phyloP scores from a whole-genome alignment of 2,329 filamentous ascomycete species.

The Zymoseptoria brevis region DNA sequence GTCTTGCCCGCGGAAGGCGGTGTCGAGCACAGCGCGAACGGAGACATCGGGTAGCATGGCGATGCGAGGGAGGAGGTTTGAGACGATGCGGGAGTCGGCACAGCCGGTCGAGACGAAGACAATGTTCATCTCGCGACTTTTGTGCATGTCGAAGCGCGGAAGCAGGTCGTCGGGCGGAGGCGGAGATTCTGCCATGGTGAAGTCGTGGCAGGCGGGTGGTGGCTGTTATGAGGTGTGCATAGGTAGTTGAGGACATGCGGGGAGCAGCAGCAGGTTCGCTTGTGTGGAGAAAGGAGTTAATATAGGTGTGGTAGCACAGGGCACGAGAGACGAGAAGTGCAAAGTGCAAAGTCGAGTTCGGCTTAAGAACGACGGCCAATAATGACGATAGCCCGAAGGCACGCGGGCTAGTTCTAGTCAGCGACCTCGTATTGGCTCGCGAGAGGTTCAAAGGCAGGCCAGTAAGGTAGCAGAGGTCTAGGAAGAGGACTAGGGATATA shows the following conservation, averaged over 20 bases:
- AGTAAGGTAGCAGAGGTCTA: not conserved
- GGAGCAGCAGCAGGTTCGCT: not conserved
- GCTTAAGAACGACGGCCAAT: not conserved
- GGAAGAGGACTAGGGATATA: too few species aligned
- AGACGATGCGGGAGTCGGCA: conserved; percentile 25
- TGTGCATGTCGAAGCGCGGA: conserved; percentile 6
- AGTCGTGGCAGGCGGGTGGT: not conserved
- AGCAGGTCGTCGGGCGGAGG: conserved; percentile 3
- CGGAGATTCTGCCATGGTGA: not conserved
- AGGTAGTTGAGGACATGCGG: not conserved
- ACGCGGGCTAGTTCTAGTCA: not conserved
- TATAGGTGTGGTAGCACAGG: not conserved
- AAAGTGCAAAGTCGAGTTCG: not conserved
- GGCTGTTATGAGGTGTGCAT: not conserved
- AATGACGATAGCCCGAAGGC: not conserved
- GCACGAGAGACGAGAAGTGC: not conserved
- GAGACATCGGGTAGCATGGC: conserved; percentile 28
- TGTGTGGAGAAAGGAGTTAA: not conserved
- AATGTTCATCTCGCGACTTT: conserved; percentile 25
- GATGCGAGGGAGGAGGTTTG: conserved; percentile 26
- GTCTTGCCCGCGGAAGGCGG: conserved; percentile 26
- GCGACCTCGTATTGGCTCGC: not conserved
- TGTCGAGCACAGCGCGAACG: conserved; percentile 29
- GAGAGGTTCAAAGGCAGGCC: not conserved
- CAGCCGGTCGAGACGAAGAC: conserved; percentile 31